These are phyloP conservation scores for Aureobasidium melanogenum DNA, from an alignment of 2,329 filamentous ascomycete species.

Conservation along the genomic window DNA sequence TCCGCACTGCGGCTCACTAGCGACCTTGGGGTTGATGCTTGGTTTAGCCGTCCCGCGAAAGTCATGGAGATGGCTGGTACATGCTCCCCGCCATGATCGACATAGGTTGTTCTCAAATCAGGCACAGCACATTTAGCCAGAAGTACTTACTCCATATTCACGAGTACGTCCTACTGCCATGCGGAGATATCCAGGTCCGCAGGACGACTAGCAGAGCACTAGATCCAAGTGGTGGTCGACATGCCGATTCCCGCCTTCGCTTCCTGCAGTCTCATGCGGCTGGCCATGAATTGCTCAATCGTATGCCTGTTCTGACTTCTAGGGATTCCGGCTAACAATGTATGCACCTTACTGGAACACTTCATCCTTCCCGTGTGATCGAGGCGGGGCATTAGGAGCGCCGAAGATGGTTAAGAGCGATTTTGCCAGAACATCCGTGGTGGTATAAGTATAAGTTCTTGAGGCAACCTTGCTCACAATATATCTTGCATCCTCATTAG, in stretches of 20 bases:
- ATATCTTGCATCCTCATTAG: neutral
- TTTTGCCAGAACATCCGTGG: neutral
- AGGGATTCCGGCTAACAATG: neutral
- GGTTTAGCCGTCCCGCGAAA: neutral
- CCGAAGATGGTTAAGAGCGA: neutral
- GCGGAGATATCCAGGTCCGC: neutral
- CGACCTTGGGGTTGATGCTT: neutral
- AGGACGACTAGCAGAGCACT: neutral
- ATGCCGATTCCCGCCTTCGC: neutral
- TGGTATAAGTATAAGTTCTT: neutral
- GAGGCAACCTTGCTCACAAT: no score
- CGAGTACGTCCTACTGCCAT: neutral
- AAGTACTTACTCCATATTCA: neutral
- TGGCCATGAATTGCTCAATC: neutral
- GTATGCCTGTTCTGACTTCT: neutral
- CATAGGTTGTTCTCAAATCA: neutral
- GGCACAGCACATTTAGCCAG: conserved; percentile 6
- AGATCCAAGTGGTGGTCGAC: neutral
- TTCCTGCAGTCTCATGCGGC: neutral
- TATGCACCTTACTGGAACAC: neutral
- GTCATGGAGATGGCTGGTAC: neutral
- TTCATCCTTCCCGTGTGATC: neutral
- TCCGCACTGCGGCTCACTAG: neutral
- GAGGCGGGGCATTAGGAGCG: neutral
- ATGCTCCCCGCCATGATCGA: conserved; percentile 6